phyloP scores from a whole-genome alignment of 495 filamentous ascomycete genomes.

The Neurospora sp. region DNA sequence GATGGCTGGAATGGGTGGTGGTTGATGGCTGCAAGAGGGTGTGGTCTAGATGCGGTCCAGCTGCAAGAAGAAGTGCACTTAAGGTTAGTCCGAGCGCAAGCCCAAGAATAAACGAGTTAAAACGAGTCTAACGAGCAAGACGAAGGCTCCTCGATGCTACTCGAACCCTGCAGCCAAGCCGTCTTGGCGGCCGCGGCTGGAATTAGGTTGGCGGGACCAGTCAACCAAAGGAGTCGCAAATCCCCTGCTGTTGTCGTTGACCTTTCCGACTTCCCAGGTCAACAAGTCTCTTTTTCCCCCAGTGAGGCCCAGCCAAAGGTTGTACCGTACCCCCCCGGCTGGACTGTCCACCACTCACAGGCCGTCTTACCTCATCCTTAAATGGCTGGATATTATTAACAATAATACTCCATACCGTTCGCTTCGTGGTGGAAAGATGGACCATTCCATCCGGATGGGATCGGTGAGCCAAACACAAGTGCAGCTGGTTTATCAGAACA shows the following conservation, averaged over 20 bases:
- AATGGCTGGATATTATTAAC: constrained; percentile 5
- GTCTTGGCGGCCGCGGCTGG: constrained; percentile 15
- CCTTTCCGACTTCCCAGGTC: not conserved
- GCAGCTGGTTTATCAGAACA: not conserved
- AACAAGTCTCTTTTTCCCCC: constrained; percentile 7
- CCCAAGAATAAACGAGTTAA: not conserved
- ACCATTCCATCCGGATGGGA: not conserved
- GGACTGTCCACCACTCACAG: not conserved
- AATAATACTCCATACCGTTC: not conserved
- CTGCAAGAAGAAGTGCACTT: not conserved
- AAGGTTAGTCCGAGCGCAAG: not conserved
- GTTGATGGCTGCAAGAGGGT: constrained; percentile 1
- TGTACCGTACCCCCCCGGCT: not conserved
- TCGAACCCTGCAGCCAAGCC: constrained; percentile 8
- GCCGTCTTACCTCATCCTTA: not conserved
- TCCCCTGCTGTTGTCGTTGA: not conserved
- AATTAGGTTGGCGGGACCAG: constrained; percentile 7
- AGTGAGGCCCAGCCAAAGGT: constrained; percentile 1
- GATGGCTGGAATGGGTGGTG: not conserved
- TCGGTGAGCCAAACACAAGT: not conserved
- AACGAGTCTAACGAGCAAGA: constrained; percentile 3
- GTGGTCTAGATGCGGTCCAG: constrained; percentile 4
- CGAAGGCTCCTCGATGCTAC: constrained; percentile 1
- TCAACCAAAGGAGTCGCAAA: not conserved
- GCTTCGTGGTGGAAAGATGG: constrained; percentile 1